These are phyloP conservation scores for Colletotrichum noveboracense DNA, from an alignment of 2,329 filamentous ascomycete species.

Conservation along the genomic window DNA sequence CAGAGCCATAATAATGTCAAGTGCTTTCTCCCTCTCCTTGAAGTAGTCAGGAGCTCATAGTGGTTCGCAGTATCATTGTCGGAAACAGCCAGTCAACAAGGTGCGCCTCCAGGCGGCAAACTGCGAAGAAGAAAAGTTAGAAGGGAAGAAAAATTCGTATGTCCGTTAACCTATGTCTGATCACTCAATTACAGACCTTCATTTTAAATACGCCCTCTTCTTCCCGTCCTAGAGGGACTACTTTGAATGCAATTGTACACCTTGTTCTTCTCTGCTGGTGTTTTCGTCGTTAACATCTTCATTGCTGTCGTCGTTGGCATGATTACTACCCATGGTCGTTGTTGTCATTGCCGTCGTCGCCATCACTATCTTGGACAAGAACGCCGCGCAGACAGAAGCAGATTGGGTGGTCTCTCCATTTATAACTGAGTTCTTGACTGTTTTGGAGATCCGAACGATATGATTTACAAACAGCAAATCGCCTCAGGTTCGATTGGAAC, in stretches of 20 bases:
- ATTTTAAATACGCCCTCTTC: neutral
- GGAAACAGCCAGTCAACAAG: too few relatives aligned
- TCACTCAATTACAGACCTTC: neutral
- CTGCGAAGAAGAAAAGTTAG: too few relatives aligned
- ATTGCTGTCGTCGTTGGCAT: neutral
- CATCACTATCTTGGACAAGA: too few relatives aligned
- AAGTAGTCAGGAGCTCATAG: too few relatives aligned
- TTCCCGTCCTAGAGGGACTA: neutral
- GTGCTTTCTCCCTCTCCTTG: too few relatives aligned
- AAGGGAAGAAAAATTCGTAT: too few relatives aligned
- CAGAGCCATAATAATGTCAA: too few relatives aligned
- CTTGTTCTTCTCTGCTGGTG: neutral
- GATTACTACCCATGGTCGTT: neutral
- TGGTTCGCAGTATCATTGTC: too few relatives aligned
- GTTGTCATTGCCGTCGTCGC: neutral
- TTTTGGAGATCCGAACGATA: neutral
- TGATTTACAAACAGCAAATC: rapidly evolving
- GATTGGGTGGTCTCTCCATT: neutral
- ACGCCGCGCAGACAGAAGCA: neutral
- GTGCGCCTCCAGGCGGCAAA: too few relatives aligned
- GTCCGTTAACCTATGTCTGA: neutral
- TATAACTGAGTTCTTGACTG: too few relatives aligned
- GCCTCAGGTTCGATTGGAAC: neutral
- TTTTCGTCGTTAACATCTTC: neutral
- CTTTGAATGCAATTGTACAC: rapidly evolving